Evolutionary conservation across 331 rosid genomes (phyloP).

Genomic region (Quercus phellos): DNA sequence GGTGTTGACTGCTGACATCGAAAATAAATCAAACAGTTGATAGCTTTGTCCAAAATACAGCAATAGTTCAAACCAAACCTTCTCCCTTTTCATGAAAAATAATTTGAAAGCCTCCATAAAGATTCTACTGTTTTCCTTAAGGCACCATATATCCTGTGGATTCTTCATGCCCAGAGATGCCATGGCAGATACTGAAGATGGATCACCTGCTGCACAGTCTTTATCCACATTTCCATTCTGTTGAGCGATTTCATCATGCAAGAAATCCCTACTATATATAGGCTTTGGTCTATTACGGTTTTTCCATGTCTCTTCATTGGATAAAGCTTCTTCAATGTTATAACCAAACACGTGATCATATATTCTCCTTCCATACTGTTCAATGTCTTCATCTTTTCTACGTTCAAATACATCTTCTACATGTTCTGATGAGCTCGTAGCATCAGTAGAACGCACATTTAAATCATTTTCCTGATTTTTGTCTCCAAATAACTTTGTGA

Average conservation of each 20-base stretch:
- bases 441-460: conserved; percentile 80
- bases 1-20: not conserved
- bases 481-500: conserved; percentile 87
- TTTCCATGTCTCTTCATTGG: conserved; percentile 96
- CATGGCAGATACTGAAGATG: conserved; percentile 71
- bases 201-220: conserved; percentile 37
- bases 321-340: conserved; percentile 81
- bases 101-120: conserved; percentile 73
- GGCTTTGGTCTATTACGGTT: conserved; percentile 88
- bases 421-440: conserved; percentile 72
- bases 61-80: conserved; percentile 42
- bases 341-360: conserved; percentile 97
- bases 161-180: conserved; percentile 86
- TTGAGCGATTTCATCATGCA: conserved; percentile 51
- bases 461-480: conserved; percentile 89
- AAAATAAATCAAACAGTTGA: conserved; percentile 8
- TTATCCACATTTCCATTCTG: conserved; percentile 67
- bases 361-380: conserved; percentile 82
- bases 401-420: conserved; percentile 75
- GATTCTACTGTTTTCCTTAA: conserved; percentile 69
- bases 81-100: conserved; percentile 74
- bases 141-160: conserved; percentile 98
- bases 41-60: conserved; percentile 10
- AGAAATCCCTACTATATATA: conserved; percentile 59
- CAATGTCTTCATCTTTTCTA: conserved; percentile 69